Evolutionary conservation across 202 grass and related monocot genomes (phyloP).

Genomic region (Elaeis oleifera): DNA sequence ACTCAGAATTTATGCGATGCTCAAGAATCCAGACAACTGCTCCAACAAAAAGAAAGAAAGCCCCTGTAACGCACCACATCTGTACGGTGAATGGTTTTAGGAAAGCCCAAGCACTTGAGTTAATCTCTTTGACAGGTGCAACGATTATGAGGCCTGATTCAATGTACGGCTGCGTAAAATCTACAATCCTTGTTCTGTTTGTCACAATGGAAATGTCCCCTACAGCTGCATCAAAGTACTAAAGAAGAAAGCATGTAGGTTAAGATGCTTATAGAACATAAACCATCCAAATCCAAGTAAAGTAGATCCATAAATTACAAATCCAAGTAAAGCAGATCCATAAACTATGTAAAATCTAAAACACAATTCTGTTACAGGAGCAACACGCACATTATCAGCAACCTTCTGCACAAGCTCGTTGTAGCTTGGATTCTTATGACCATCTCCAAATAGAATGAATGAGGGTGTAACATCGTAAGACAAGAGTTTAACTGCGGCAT

Average conservation of each 20-base stretch:
- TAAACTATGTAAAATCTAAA: too few relatives aligned
- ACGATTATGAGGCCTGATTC: conserved; percentile 87
- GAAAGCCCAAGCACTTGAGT: conserved; percentile 92
- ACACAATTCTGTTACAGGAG: conserved; percentile 13
- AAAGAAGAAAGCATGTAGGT: conserved; percentile 8
- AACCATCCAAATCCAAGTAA: too few relatives aligned
- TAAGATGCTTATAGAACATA: too few relatives aligned
- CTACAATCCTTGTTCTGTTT: conserved; percentile 77
- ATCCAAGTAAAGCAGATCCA: too few relatives aligned
- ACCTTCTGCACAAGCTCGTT: conserved; percentile 67
- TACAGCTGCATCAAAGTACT: conserved; percentile 88
- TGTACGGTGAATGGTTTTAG: conserved; percentile 83
- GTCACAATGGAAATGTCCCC: conserved; percentile 91
- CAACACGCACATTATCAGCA: conserved; percentile 55
- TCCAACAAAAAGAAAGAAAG: conserved; percentile 77
- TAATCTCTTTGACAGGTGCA: conserved; percentile 46
- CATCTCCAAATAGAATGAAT: conserved; percentile 85
- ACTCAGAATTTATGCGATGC: conserved; percentile 81
- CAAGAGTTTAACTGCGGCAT: conserved; percentile 64
- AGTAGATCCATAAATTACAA: too few relatives aligned
- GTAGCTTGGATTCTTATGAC: conserved; percentile 77
- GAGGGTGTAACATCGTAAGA: conserved; percentile 55
- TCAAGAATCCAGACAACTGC: conserved; percentile 93
- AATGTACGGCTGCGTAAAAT: conserved; percentile 90
- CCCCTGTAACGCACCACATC: conserved; percentile 74